Conservation (phyloP, 2,329 filamentous ascomycete species). For the Colletotrichum sp. region DNA sequence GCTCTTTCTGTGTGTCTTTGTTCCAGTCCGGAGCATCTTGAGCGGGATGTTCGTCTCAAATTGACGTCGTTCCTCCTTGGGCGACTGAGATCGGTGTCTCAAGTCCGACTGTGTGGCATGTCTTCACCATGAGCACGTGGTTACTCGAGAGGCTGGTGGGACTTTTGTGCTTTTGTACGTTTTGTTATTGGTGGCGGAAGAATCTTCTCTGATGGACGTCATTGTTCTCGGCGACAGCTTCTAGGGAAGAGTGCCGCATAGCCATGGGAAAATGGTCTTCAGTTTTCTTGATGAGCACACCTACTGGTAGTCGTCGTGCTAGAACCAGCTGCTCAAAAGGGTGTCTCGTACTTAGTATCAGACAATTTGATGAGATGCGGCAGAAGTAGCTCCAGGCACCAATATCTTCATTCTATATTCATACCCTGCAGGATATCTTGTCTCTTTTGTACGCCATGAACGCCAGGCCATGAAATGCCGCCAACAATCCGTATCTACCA, state of each 20-base stretch:
- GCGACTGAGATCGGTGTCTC: neutral
- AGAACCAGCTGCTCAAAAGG: neutral
- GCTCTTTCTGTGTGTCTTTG: neutral
- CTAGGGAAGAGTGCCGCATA: neutral
- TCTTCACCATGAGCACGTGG: neutral
- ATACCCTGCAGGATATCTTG: neutral
- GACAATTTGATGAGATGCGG: neutral
- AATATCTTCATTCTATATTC: neutral
- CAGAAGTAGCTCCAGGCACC: neutral
- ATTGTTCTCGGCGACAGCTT: neutral
- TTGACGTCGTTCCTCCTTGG: neutral
- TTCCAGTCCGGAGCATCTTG: neutral
- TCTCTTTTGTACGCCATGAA: constrained; percentile 18
- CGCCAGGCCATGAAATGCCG: constrained; percentile 14
- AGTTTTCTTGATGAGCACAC: neutral
- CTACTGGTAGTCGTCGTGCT: neutral
- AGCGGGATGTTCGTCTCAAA: neutral
- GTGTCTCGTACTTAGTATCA: neutral
- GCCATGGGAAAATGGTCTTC: neutral
- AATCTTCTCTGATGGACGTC: neutral
- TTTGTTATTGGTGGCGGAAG: neutral
- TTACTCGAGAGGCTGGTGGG: neutral
- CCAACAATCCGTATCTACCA: neutral
- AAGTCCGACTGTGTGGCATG: neutral
- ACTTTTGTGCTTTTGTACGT: neutral